Percentiles rank a stretch among this genome's conserved stretches.
Evolutionary conservation across 2,329 filamentous ascomycete species (phyloP).

Genomic region (Penicillium italicum): DNA sequence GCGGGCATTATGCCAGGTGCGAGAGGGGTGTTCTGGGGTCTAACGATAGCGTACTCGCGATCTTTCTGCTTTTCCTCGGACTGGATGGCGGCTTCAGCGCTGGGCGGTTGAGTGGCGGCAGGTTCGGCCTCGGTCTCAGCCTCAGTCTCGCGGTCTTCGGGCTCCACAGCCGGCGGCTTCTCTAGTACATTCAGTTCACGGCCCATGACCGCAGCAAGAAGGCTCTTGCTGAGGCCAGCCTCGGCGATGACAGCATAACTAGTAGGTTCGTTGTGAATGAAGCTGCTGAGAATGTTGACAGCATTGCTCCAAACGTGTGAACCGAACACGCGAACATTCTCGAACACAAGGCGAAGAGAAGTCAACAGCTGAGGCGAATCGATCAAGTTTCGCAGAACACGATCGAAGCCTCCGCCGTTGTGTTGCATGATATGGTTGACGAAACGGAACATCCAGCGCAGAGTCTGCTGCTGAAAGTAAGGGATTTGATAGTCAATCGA

Average conservation of each 20-base stretch:
- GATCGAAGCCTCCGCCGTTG: conserved; percentile 78
- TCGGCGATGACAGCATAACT: conserved; percentile 96
- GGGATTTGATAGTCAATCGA: conserved; percentile 91
- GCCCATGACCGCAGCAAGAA: conserved; percentile 73
- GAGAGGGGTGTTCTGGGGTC: conserved; percentile 33
- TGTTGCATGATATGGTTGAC: conserved; percentile 91
- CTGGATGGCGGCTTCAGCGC: conserved; percentile 29
- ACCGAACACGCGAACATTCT: conserved; percentile 74
- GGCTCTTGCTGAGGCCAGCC: conserved; percentile 80
- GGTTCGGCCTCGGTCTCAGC: conserved; percentile 34
- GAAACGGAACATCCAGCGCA: conserved; percentile 93
- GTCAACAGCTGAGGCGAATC: conserved; percentile 82
- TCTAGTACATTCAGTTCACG: conserved; percentile 38
- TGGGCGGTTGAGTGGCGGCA: conserved; percentile 39
- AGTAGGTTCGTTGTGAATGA: conserved; percentile 98
- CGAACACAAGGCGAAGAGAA: conserved; percentile 76
- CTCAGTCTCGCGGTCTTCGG: conserved; percentile 20
- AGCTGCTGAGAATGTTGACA: conserved; percentile 86
- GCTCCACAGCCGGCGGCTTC: conserved; percentile 27
- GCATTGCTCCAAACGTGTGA: conserved; percentile 95
- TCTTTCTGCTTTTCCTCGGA: conserved; percentile 21
- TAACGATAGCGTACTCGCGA: conserved; percentile 32
- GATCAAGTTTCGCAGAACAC: conserved; percentile 85
- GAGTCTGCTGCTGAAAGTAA: conserved; percentile 86
- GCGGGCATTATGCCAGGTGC: conserved; percentile 80